Evolutionary conservation across 1,284 basidiomycete genomes (phyloP).

Genomic region (Uromyces viciae-fabae): DNA sequence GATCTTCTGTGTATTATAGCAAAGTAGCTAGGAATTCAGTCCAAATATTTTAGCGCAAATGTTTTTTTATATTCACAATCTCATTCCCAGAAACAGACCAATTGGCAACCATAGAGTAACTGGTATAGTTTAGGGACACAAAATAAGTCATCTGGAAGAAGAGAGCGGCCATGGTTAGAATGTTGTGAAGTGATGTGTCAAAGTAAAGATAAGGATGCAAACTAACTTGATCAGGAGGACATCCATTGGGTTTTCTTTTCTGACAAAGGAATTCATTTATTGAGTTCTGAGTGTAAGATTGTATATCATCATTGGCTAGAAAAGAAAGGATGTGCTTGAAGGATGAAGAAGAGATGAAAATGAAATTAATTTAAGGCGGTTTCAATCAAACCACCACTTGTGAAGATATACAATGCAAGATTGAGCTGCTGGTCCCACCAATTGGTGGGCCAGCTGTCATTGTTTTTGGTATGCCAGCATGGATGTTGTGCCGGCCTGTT

Average conservation of each 20-base stretch:
- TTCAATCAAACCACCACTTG: too few relatives aligned
- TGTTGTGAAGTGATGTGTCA: background rate
- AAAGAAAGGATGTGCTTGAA: slow-evolving; percentile 65
- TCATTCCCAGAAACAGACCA: slow-evolving; percentile 80
- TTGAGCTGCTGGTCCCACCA: too few relatives aligned
- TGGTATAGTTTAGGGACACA: slow-evolving; percentile 69
- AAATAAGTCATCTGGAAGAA: slow-evolving; percentile 65
- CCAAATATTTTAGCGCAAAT: too few relatives aligned
- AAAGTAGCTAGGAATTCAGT: too few relatives aligned
- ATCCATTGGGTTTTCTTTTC: slow-evolving; percentile 78
- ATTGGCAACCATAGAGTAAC: slow-evolving; percentile 72
- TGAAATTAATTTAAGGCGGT: slow-evolving; percentile 34
- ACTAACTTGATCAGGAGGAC: slow-evolving; percentile 59
- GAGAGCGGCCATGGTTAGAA: background rate
- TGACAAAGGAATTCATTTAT: slow-evolving; percentile 66
- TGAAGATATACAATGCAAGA: too few relatives aligned
- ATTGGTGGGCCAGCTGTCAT: too few relatives aligned
- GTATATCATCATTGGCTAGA: slow-evolving; percentile 47
- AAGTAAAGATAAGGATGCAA: background rate
- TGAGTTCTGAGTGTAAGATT: slow-evolving; percentile 55
- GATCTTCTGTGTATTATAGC: too few relatives aligned
- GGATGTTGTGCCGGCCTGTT: too few relatives aligned
- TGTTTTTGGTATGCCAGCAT: too few relatives aligned
- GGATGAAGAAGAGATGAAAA: slow-evolving; percentile 19
- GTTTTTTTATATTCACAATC: too few relatives aligned